Evolutionary conservation across 768 basidiomycete genomes (phyloP), one percentile per base, ranked within the genome.

Genomic region (Amanita pallidorosea): DNA sequence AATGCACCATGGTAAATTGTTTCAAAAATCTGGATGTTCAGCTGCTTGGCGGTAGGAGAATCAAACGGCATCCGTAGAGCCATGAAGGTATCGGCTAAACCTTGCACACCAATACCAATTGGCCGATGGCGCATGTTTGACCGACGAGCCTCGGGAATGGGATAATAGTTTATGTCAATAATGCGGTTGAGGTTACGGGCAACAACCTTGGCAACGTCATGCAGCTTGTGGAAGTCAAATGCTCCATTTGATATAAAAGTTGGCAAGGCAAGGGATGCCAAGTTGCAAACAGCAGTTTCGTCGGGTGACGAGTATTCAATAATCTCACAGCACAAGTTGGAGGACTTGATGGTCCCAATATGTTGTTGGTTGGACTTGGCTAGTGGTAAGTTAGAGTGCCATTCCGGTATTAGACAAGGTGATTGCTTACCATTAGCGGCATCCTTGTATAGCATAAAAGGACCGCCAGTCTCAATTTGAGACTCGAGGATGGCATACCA

Each of bases 371-470:
- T 99, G 12, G 94, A 97, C 71, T 99, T 99, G 58, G 76, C 89
- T 94, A 59, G 1, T 36, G 13, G 27, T 41, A 34, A 7, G 53
- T 36, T 41, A 48, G 50, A 25, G 27, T n/a, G 33, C 4, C 9
- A 42, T 7, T 18, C 11, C 13, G 7, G 41, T 37, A 27, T 23
- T 22, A 31, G 31, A 22, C 15, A 15, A 9, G 40, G 18, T 9
- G 4, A 41, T 18, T 1, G 70, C 85, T 49, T 59, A 93, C 91
- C 69, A 65, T 99, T 99, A 53, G 88, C 85, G 36, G 91, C 79
- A 62, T 98, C 95, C 72, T 99, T 99, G 78, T 98, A 99, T 23
- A 90, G 74, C 91, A 98, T 98, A 74, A 97, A 99, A 0, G 96
- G 96, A n/a, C 85, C 86, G 45, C 96, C 96, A 1, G 96, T 99